phyloP scores from a whole-genome alignment of 2,329 filamentous ascomycete genomes.

The Botrytis paeoniae region DNA sequence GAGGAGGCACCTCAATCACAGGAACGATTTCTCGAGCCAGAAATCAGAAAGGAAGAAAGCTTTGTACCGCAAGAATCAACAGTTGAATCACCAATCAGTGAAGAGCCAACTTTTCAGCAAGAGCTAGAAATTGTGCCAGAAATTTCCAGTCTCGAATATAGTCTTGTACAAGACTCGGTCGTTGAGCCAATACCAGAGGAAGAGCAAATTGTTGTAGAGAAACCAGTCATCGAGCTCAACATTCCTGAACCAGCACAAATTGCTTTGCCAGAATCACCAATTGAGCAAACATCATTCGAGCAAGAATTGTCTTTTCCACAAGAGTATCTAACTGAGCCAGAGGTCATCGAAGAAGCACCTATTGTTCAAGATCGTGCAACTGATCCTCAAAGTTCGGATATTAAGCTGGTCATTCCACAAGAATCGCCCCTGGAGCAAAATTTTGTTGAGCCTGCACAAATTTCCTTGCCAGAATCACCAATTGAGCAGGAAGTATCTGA shows the following conservation, averaged over 20 bases:
- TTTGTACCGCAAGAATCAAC: slow-evolving; percentile 7
- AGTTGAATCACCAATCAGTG: not conserved
- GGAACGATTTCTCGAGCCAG: not conserved
- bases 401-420: not conserved
- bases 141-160: not conserved
- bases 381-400: not conserved
- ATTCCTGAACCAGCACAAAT: slow-evolving; percentile 6
- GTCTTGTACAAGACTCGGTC: not conserved
- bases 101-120: not conserved
- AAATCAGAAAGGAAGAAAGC: not conserved
- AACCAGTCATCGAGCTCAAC: not conserved
- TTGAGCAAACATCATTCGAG: not conserved
- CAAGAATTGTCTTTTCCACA: not conserved
- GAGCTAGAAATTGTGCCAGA: not conserved
- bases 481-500: not conserved
- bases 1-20: not conserved
- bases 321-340: not conserved
- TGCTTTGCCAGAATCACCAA: slow-evolving; percentile 10
- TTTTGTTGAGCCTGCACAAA: not conserved
- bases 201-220: not conserved
- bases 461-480: slow-evolving; percentile 2
- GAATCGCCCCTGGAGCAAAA: not conserved
- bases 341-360: not conserved
- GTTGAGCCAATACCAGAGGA: not conserved
- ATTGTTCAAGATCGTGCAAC: not conserved